Base-by-base conservation (phyloP, 805 yeast species). In the Ogataea degrootiae region DNA sequence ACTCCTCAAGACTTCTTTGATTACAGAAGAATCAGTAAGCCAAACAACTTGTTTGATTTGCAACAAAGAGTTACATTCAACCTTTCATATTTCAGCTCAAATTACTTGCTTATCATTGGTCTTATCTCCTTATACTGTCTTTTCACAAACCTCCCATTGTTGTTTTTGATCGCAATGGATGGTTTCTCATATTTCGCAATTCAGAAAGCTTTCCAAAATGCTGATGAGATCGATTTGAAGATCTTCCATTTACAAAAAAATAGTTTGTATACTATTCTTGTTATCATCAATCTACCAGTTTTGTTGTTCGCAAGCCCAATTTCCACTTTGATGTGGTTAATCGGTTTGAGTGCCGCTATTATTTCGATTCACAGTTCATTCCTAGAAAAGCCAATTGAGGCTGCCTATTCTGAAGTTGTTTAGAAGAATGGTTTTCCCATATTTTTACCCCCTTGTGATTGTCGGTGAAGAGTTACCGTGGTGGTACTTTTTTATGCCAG, bases 361-460 rank as follows among this genome's bases (percentile, higher is more conserved):
- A 87, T 92, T 37, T 70, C 90, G 41, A 77, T 89, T 3, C 99
- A 94, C 67, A 99, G 97, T 41, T 74, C 91, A 3, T 73, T 92
- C 53, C 75, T 94, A 79, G 98, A 94, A 63, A 94, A 92, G 70
- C 99, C 99, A 19, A 83, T 91, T 51, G 98, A 94, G 71, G 83
- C 92, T 36, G 91, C 92, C 17, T 94, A 92, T 63, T 94, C 90
- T 62, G 97, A 89, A 64, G 57, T 58, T 41, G 77, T 72, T 44
- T 73, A 43, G 52, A 33, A n/a, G 11, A 19, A 4, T 16, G 9
- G 19, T 2, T 9, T 17, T 17, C 19, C 15, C 39, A n/a, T 15
- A 36, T 36, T 19, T 19, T 19, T 19, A 19, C 21, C 8, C 17
- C 5, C 39, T 22, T 36, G 15, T 17, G 16, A 19, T 17, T 17